Conservation (phyloP, 116 monocot genomes). For the Papilionanthe hybrid region DNA sequence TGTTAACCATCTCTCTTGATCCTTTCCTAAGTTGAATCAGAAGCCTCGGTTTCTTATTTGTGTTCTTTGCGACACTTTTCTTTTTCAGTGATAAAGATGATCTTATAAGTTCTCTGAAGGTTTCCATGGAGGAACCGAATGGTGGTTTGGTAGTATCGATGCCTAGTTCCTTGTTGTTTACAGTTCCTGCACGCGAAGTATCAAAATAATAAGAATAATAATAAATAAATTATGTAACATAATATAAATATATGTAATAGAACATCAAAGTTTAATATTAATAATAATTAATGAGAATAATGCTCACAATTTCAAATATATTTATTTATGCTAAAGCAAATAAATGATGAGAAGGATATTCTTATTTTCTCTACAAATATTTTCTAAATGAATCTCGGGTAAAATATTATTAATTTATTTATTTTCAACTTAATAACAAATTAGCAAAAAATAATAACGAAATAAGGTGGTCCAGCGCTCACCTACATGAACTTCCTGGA, state of each 20-base stretch:
- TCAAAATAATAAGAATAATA: too few relatives aligned
- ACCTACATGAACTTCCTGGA: background rate
- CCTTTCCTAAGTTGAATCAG: conserved; percentile 14
- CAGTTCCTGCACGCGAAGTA: background rate
- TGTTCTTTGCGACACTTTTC: background rate
- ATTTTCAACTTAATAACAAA: too few relatives aligned
- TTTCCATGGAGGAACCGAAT: background rate
- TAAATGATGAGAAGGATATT: too few relatives aligned
- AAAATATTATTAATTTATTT: too few relatives aligned
- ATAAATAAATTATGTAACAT: too few relatives aligned
- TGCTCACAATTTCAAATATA: too few relatives aligned
- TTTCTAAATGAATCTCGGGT: too few relatives aligned
- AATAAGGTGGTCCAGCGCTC: background rate
- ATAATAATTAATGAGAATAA: too few relatives aligned
- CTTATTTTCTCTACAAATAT: too few relatives aligned
- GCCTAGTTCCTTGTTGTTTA: conserved; percentile 14
- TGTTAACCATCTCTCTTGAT: conserved; percentile 15
- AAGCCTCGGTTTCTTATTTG: conserved; percentile 14
- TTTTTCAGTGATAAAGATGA: conserved; percentile 3
- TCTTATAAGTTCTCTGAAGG: conserved; percentile 2
- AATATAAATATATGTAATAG: too few relatives aligned
- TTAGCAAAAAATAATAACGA: background rate
- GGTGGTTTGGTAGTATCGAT: conserved; percentile 10
- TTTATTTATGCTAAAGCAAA: too few relatives aligned
- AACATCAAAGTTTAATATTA: too few relatives aligned